Base-by-base conservation (phyloP, 495 filamentous ascomycete species). In the Staphylotrichum tortipilum region DNA sequence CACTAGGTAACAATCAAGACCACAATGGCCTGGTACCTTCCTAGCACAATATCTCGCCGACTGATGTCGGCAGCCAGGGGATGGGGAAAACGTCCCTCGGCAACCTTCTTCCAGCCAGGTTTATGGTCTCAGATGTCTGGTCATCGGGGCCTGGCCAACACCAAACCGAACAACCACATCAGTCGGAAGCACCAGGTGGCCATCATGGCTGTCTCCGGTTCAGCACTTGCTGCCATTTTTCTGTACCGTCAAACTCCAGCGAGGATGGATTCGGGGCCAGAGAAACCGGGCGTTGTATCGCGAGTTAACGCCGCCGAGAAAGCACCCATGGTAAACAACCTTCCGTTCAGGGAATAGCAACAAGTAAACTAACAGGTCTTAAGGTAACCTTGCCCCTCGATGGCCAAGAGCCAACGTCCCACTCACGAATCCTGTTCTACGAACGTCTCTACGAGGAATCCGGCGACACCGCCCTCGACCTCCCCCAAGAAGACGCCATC, bases 401-500 rank as follows among this genome's bases (percentile, higher is more conserved):
- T 8, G 29, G 12, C 5, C 28, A 23, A 33, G 42, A 23, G 11
- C 19, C 17, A 21, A 34, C 14, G 42, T 12, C 33, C 2, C 28
- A 36, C 21, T 17, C 44, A 7, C 31, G 18, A 2, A 21, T 46
- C 3, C 42, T 22, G 29, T 41, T 40, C 37, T 50, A 50, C 31
- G 47, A 50, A 10, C 21, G 38, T 1, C 14, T 50, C 7, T 37
- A 34, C 7, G 9, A 1, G 7, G 47, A 50, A 12, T 26, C 19
- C 0, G 18, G 12, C 1, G 38, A 31, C 11, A 9, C 4, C n/a
- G 30, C 8, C 26, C 6, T 31, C n/a, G 4, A 44, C 33, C 40
- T 50, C 22, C 48, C 48, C 22, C 3, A 3, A 19, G 48, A 50
- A 8, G 4, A 50, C 7, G 48, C 48, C 9, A 23, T 50, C 11